Evolutionary conservation across 441 rosid species (phyloP).

Genomic region (Adansonia madagascariensis): DNA sequence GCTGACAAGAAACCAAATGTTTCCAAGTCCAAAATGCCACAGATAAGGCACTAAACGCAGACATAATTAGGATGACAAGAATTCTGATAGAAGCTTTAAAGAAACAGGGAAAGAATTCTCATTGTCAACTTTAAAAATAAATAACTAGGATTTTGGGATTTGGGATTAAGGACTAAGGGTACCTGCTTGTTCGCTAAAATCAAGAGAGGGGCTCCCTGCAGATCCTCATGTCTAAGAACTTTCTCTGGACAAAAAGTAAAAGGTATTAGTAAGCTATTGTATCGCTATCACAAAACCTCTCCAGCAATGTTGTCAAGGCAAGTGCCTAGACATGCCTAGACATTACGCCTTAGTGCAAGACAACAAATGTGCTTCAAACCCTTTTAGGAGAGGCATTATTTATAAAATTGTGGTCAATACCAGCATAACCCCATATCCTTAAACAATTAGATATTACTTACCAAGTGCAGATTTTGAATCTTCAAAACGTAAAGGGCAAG

Average conservation of each 20-base stretch:
- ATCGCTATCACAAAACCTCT: conserved; percentile 6
- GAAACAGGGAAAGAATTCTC: not conserved
- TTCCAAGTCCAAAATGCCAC: not conserved
- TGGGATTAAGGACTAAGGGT: conserved; percentile 12
- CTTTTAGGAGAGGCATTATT: no score
- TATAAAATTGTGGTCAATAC: not conserved
- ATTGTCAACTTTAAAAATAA: not conserved
- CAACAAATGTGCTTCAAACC: no score
- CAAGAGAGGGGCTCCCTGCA: conserved; percentile 94
- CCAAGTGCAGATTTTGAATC: conserved; percentile 94
- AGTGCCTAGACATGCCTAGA: no score
- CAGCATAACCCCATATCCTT: conserved; percentile 6
- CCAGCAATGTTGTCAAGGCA: not conserved
- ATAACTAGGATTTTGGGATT: not conserved
- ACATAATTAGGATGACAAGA: not conserved
- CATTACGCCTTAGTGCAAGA: no score
- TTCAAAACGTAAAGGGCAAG: conserved; percentile 89
- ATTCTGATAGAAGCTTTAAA: not conserved
- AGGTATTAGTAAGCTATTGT: conserved; percentile 21
- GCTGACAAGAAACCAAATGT: not conserved
- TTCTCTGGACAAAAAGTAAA: conserved; percentile 58
- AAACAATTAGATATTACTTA: conserved; percentile 30
- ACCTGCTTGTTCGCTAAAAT: conserved; percentile 97
- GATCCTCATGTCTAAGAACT: conserved; percentile 90
- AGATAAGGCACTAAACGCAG: not conserved